Evolutionary conservation across 208 protist genomes (phyloP).

Genomic region (Leishmania martiniquensis): DNA sequence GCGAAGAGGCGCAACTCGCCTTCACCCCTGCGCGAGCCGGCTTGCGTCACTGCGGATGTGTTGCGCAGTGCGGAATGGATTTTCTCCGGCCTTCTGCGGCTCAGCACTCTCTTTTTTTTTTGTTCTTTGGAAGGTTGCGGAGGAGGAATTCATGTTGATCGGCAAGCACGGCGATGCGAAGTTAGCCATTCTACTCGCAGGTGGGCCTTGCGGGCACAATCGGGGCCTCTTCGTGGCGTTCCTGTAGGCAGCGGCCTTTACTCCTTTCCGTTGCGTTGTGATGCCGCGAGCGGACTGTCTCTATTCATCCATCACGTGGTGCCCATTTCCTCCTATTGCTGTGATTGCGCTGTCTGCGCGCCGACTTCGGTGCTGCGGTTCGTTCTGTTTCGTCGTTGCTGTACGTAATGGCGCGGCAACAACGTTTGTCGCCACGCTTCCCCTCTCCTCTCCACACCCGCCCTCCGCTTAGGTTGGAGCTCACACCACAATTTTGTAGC

Average conservation of each 20-base stretch:
- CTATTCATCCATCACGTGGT: too few relatives aligned
- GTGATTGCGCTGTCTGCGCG: too few relatives aligned
- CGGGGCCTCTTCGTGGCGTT: too few relatives aligned
- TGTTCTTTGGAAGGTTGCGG: background rate
- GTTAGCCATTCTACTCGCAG: background rate
- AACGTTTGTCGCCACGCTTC: background rate
- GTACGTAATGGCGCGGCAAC: background rate
- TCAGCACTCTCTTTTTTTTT: background rate
- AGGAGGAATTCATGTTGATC: background rate
- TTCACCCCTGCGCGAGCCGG: background rate
- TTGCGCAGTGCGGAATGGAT: background rate
- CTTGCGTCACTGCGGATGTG: background rate
- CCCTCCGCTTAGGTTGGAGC: background rate
- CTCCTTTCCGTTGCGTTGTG: background rate
- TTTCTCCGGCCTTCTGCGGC: background rate
- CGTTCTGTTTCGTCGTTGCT: background rate
- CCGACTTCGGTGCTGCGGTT: too few relatives aligned
- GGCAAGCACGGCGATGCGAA: background rate
- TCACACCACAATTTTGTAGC: background rate
- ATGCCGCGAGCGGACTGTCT: background rate
- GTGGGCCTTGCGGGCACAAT: background rate
- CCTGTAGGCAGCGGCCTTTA: too few relatives aligned
- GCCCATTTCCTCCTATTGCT: too few relatives aligned
- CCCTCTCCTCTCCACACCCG: background rate
- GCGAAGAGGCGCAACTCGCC: background rate